A percentile compares a stretch with the other conserved stretches of the same genome.
Evolutionary conservation across 1,284 basidiomycete genomes (phyloP).

Genomic region (Tilletia setariae): DNA sequence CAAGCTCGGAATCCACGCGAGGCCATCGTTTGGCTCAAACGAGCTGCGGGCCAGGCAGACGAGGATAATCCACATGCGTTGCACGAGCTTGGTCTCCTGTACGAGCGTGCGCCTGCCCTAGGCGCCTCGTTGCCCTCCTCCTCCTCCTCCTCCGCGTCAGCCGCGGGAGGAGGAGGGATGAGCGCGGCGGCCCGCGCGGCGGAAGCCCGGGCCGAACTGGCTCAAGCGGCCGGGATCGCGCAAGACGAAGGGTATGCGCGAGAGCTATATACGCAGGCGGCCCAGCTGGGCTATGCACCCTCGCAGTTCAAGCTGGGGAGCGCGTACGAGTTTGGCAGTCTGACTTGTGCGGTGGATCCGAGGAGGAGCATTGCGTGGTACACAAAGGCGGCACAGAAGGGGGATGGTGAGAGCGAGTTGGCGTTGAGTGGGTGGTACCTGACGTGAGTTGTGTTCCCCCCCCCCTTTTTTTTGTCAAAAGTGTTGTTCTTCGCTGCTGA

Average conservation of each 20-base stretch:
- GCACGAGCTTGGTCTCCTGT: slow-evolving; percentile 88
- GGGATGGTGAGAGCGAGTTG: slow-evolving; percentile 88
- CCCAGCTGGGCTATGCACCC: slow-evolving; percentile 86
- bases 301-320: slow-evolving; percentile 92
- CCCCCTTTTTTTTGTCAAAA: background rate
- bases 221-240: slow-evolving; percentile 15
- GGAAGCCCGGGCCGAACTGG: slow-evolving; percentile 53
- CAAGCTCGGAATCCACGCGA: slow-evolving; percentile 84
- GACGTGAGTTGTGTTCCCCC: slow-evolving; percentile 55
- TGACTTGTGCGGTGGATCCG: slow-evolving; percentile 89
- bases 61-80: slow-evolving; percentile 97
- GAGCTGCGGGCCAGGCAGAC: slow-evolving; percentile 94
- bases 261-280: slow-evolving; percentile 84
- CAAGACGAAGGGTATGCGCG: slow-evolving; percentile 75
- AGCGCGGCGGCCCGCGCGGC: slow-evolving; percentile 58
- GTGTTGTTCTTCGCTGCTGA: too few relatives aligned
- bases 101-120: slow-evolving; percentile 63
- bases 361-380: slow-evolving; percentile 95
- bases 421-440: slow-evolving; percentile 97
- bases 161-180: background rate
- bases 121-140: slow-evolving; percentile 58
- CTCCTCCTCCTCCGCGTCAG: slow-evolving; percentile 25
- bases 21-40: slow-evolving; percentile 87
- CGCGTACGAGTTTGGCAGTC: slow-evolving; percentile 86
- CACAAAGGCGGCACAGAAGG: slow-evolving; percentile 93